Evolutionary conservation across 208 protist species (phyloP), one percentile per base, ranked within the genome.

Genomic region (Leishmania mexicana): DNA sequence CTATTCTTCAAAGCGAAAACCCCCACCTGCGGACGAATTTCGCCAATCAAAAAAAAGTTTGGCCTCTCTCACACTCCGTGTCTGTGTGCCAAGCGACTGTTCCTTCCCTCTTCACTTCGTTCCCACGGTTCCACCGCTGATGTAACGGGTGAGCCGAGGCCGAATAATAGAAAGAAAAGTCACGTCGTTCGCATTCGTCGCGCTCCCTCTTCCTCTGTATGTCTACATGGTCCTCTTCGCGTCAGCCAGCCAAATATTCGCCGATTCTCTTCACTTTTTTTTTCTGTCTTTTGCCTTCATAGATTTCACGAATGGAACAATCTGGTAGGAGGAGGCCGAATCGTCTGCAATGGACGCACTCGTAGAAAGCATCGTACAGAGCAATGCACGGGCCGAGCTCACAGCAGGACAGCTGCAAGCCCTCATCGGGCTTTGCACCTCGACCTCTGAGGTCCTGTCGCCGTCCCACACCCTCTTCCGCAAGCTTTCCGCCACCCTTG

Each of bases 351-450:
- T 85, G 78, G n/a, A 80, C 11, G 54, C 72, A 28, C 74, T 86
- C 3, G 35, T 86, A 31, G 75, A 81, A 6, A 80, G 83, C 42
- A 82, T 86, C 42, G 83, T 86, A 45, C 53, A 77, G 24, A 80
- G 83, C n/a, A 28, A 83, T 65, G 57, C 60, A 17, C 42, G 54
- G 13, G 78, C 70, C n/a, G 28, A 38, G 40, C 83, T 86, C 67
- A 83, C 83, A 28, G 31, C 78, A 10, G 78, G 40, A 45, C 83
- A 86, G 75, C 54, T 86, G 53, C 78, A 86, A 57, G 83, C 83
- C 31, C 65, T 86, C 21, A 67, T 86, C 11, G 83, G 83, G 19
- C 62, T 86, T 10, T 53, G 58, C 38, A 64, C 60, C 13, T 42
- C 75, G n/a, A 77, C 73, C 10, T 53, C 83, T 42, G 19, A 38